Evolutionary conservation across 78 protist genomes (phyloP).

Genomic region (Capsaspora owczarzaki): DNA sequence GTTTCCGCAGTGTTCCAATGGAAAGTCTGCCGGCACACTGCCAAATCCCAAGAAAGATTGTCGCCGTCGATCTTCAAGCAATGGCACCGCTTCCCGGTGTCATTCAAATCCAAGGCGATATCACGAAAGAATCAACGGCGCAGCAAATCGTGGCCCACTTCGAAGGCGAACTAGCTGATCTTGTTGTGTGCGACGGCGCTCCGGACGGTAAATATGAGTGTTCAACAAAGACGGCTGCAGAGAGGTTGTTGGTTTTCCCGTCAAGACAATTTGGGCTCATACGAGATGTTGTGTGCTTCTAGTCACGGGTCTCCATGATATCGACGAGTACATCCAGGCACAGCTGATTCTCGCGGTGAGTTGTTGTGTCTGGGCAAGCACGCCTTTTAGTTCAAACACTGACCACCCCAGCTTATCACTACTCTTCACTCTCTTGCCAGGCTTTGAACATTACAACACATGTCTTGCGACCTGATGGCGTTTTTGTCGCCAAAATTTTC

Average conservation of each 20-base stretch:
- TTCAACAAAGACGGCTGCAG: no score
- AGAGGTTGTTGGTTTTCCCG: no score
- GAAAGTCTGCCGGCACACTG: no score
- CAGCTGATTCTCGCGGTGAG: constrained; percentile 81
- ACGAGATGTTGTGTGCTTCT: no score
- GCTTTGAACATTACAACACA: constrained; percentile 92
- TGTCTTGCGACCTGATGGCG: constrained; percentile 83
- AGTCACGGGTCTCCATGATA: constrained; percentile 92
- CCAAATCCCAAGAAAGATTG: no score
- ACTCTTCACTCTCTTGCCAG: no score
- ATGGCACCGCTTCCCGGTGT: constrained; percentile 98
- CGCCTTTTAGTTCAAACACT: no score
- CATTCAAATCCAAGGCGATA: constrained; percentile 91
- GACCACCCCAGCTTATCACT: no score
- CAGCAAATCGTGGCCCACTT: constrained; percentile 54
- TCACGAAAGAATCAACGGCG: constrained; percentile 70
- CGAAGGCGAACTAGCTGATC: constrained; percentile 82
- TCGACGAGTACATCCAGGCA: constrained; percentile 94
- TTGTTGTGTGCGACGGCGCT: constrained; percentile 98
- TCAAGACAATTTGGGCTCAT: no score
- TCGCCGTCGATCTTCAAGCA: constrained; percentile 95
- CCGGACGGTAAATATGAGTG: constrained; percentile 58
- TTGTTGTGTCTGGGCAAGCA: no score
- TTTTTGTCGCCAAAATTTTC: constrained; percentile 91
- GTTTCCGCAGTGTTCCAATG: no score